Base-by-base conservation (phyloP, 2,329 filamentous ascomycete genomes). In the Plectosphaerella plurivora region DNA sequence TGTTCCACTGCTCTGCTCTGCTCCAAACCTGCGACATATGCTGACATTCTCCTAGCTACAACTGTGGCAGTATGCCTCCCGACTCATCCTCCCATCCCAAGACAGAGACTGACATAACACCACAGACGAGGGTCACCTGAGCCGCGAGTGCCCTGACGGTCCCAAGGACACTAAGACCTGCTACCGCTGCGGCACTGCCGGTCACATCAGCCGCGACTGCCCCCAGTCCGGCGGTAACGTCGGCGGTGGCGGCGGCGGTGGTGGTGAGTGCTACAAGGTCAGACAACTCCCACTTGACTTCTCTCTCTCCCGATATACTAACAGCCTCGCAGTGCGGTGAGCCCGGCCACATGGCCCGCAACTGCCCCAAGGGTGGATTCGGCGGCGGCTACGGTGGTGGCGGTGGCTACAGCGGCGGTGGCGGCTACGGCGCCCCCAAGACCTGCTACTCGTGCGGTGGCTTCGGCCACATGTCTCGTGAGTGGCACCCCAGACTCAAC, bases 381-480 rank as follows among this genome's bases (percentile, higher is more conserved):
- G 65, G 65, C 55, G 78, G 76, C 64, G 73, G 76, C 56, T 77
- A 75, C 64, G 72, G 75, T 57, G 66, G 75, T 60, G 75, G 76
- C 60, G 73, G 73, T 57, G 69, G 70, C 53, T 65, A 65, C 55
- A 65, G 66, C 57, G 71, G 72, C 45, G 73, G 73, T 56, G 72
- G 74, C 54, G 74, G 78, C 55, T 75, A 78, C 58, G 75, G 76
- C 61, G 75, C 79, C 56, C 79, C 84, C 66, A 91, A 93, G 80
- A 97, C 91, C 63, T 97, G 94, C 87, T 99, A 97, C 82, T 96
- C 91, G 45, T 97, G 94, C 77, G 94, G 94, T 64, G 94, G 94
- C 61, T 92, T 91, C 69, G 93, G 93, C 67, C 94, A 99, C 80
- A 93, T 96, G 88, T 92, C 89, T 69, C 88, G 92, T 81, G 69